Evolutionary conservation across 2,329 filamentous ascomycete genomes (phyloP), one percentile per base, ranked within the genome.

Genomic region (Diaporthe sp.): DNA sequence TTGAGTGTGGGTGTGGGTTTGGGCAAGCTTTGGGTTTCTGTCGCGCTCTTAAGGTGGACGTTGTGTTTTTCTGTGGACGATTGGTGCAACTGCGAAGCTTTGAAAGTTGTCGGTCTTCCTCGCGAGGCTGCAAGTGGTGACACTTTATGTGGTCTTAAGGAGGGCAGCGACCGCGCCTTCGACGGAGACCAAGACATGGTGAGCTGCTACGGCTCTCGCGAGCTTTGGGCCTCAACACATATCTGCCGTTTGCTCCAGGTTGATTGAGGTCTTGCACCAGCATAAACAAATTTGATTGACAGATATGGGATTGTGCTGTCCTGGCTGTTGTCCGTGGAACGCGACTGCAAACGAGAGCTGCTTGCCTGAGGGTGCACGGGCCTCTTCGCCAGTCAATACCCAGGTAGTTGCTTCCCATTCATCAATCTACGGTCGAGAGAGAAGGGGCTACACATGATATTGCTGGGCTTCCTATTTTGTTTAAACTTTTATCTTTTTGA

Each of bases 141-240:
- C 15, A 25, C 13, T 30, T 60, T 19, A 10, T 22, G 30, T 50
- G 69, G 42, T 22, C 42, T 30, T 40, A 71, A 9, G n/a, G 55
- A 60, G 15, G 55, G 42, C n/a, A 61, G 15, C n/a, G 33, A 52
- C 30, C 17, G 30, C 33, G 42, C n/a, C 38, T 52, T 19, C 50
- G 35, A n/a, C 13, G 57, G 35, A n/a, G 69, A 72, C 17, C n/a
- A 42, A 35, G 28, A n/a, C 69, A 72, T 72, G 69, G 10, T 64
- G 38, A 35, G 6, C n/a, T 22, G 28, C 50, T 2, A 28, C 45
- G 35, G 30, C 8, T 22, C 30, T 28, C 25, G 1, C 22, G 38
- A 17, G 61, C 3, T 4, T 52, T 35, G 19, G 22, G 35, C 25
- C 35, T 9, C 13, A 35, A 12, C 30, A n/a, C 13, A 1, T 4